A percentile compares a stretch with the other conserved stretches of the same genome.
Conservation (phyloP, 768 basidiomycete genomes). For the Suillus alpinus region DNA sequence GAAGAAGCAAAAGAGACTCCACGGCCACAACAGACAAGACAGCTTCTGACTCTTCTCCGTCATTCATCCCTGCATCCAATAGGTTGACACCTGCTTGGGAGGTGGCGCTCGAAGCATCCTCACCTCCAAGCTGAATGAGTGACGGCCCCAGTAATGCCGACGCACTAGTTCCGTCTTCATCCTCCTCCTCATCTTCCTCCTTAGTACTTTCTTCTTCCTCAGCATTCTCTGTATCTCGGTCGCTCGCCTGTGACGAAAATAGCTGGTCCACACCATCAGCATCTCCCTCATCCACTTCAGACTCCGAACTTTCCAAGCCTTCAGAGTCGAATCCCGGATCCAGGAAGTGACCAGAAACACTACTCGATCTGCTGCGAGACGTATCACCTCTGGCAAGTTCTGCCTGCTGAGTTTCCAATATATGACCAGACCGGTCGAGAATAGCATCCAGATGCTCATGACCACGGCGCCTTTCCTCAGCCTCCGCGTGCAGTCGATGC, state of each 20-base stretch:
- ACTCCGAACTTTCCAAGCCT: slow-evolving; percentile 27
- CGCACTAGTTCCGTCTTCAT: slow-evolving; percentile 30
- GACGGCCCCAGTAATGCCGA: slow-evolving; percentile 24
- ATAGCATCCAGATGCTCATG: slow-evolving; percentile 89
- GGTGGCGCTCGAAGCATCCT: background rate
- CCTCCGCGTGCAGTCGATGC: slow-evolving; percentile 58
- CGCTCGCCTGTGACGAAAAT: slow-evolving; percentile 1
- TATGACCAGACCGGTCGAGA: slow-evolving; percentile 82
- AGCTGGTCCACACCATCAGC: slow-evolving; percentile 5
- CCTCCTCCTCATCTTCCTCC: slow-evolving; percentile 29
- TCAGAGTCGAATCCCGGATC: slow-evolving; percentile 21
- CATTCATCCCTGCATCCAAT: background rate
- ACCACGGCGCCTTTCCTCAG: slow-evolving; percentile 75
- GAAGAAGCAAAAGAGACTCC: background rate
- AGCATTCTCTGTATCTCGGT: background rate
- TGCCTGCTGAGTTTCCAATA: slow-evolving; percentile 79
- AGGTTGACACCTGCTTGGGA: background rate
- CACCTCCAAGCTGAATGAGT: slow-evolving; percentile 11
- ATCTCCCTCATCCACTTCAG: slow-evolving; percentile 6
- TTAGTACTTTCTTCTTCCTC: slow-evolving; percentile 1
- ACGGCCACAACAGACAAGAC: background rate
- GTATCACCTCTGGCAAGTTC: slow-evolving; percentile 55
- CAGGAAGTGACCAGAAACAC: slow-evolving; percentile 32
- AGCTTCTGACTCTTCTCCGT: background rate
- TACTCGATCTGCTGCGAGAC: slow-evolving; percentile 59